Conservation (phyloP, 257 asterid genomes). For the Gynochthodes officinalis region DNA sequence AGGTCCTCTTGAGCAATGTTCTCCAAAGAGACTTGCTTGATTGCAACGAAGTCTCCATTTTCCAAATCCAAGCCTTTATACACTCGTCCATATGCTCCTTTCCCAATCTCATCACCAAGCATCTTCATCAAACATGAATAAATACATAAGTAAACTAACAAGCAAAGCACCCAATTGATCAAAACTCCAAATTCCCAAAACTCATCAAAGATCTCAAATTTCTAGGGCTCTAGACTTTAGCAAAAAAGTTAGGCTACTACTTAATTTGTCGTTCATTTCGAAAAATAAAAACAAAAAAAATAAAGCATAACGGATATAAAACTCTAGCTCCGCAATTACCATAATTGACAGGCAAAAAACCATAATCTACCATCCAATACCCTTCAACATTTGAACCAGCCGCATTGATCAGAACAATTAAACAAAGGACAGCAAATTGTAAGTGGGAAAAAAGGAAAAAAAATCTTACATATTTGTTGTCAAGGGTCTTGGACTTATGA, state of each 20-base stretch:
- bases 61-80: slow-evolving; percentile 97
- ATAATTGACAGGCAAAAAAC: neutral
- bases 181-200: neutral
- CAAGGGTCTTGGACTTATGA: slow-evolving; percentile 62
- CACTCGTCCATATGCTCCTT: slow-evolving; percentile 98
- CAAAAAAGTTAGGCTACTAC: neutral
- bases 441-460: neutral
- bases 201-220: neutral
- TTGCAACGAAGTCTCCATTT: slow-evolving; percentile 96
- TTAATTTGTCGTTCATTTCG: neutral
- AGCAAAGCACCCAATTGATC: neutral
- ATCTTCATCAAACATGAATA: slow-evolving; percentile 36
- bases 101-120: slow-evolving; percentile 98
- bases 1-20: slow-evolving; percentile 95
- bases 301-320: neutral
- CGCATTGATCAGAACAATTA: neutral
- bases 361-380: neutral
- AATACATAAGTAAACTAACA: neutral
- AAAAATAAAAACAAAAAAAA: neutral
- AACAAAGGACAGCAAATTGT: neutral
- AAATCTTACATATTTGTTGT: slow-evolving; percentile 52
- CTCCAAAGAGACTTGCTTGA: slow-evolving; percentile 93
- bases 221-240: neutral
- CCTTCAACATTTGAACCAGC: neutral
- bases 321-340: neutral